phyloP scores from a whole-genome alignment of 495 filamentous ascomycete genomes.

The Xylaria cubensis region DNA sequence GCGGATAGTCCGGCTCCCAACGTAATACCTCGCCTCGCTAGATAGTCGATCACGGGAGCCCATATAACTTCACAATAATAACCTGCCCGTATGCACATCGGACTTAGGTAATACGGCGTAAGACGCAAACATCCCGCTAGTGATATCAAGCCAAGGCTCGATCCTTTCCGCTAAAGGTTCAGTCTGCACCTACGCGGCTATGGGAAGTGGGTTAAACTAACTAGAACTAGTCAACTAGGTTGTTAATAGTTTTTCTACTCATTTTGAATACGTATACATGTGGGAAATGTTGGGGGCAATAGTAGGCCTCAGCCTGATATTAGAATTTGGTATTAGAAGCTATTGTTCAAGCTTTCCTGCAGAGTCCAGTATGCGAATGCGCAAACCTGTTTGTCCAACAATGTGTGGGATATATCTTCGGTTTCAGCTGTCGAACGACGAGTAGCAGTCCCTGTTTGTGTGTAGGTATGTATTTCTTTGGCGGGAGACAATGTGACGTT shows the following conservation, averaged over 20 bases:
- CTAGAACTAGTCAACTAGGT: not conserved
- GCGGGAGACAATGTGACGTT: not conserved
- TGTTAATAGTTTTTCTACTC: not conserved
- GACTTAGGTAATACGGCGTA: not conserved
- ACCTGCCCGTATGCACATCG: not conserved
- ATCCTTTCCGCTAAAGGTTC: not conserved
- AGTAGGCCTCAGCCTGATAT: not conserved
- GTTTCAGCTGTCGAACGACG: not conserved
- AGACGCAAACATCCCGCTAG: not conserved
- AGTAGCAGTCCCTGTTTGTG: not conserved
- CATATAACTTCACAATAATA: not conserved
- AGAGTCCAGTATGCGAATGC: not conserved
- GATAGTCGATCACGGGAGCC: not conserved
- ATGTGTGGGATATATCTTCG: not conserved
- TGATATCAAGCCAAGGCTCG: not conserved
- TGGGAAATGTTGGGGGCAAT: not conserved
- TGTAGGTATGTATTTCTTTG: not conserved
- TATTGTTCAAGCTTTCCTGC: not conserved
- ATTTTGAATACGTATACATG: not conserved
- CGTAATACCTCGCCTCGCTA: not conserved
- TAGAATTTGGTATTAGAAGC: not conserved
- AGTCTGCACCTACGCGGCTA: not conserved
- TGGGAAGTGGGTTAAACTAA: not conserved
- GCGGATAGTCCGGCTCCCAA: not conserved
- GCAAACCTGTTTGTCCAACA: not conserved